phyloP scores from a whole-genome alignment of 495 filamentous ascomycete genomes.

The Sordaria brevicollis region DNA sequence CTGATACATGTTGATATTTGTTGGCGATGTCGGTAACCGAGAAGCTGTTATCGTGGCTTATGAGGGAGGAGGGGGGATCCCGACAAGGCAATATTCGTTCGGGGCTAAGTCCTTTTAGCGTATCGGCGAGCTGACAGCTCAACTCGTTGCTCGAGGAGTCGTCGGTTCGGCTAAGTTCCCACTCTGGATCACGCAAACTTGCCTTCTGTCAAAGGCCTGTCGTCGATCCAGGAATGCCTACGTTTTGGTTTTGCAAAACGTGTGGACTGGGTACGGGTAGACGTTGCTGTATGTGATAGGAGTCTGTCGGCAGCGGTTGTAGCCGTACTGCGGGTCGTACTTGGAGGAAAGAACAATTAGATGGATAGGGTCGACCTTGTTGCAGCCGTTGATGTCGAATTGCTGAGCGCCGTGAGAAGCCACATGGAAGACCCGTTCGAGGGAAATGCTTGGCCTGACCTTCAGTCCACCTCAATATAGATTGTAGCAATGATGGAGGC shows the following conservation, averaged over 20 bases:
- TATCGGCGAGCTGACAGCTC: background rate
- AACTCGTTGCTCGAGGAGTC: background rate
- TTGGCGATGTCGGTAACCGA: background rate
- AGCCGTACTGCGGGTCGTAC: background rate
- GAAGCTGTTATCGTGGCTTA: background rate
- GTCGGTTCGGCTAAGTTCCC: background rate
- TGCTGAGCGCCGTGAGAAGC: background rate
- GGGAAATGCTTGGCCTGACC: background rate
- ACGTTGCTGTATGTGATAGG: background rate
- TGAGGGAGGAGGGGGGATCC: background rate
- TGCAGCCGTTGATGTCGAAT: background rate
- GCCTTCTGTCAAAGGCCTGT: background rate
- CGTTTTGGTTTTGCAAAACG: background rate
- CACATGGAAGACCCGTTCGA: background rate
- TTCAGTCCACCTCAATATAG: background rate
- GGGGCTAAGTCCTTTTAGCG: background rate
- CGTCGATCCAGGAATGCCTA: background rate
- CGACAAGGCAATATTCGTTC: background rate
- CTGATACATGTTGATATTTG: constrained; percentile 39
- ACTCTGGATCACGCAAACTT: background rate
- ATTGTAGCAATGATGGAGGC: background rate
- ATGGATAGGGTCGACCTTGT: background rate
- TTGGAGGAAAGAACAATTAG: background rate
- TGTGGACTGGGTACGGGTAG: background rate
- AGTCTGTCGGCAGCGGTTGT: background rate